These are phyloP conservation scores for Astragalus glycyphyllos DNA, from an alignment of 306 rosid species.

Conservation along the genomic window DNA sequence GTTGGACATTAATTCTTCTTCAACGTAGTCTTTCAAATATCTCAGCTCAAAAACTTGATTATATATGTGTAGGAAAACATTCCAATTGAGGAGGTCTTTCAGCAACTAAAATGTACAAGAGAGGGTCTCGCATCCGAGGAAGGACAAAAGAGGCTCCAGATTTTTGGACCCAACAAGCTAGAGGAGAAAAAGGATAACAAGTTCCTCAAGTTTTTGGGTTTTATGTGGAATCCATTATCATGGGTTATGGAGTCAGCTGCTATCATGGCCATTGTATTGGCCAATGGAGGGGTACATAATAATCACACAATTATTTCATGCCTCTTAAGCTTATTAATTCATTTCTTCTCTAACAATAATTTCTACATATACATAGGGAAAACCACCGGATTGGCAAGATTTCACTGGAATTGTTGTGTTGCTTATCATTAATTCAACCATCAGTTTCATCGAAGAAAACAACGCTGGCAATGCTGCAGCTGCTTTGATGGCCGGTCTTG, in stretches of 20 bases:
- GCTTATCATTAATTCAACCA: constrained; percentile 74
- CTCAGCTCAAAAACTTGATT: too few relatives aligned
- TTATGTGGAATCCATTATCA: constrained; percentile 92
- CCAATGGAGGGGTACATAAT: constrained; percentile 84
- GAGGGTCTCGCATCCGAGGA: constrained; percentile 64
- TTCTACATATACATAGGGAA: constrained; percentile 56
- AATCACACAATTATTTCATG: constrained; percentile 27
- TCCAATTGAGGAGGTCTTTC: constrained; percentile 72
- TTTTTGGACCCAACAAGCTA: constrained; percentile 78
- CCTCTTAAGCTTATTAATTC: not conserved
- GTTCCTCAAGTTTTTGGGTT: constrained; percentile 76
- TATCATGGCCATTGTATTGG: constrained; percentile 82
- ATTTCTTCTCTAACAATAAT: not conserved
- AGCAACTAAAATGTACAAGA: constrained; percentile 64
- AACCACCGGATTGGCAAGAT: constrained; percentile 88
- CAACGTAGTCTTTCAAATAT: too few relatives aligned
- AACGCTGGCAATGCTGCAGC: constrained; percentile 93
- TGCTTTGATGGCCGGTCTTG: constrained; percentile 92
- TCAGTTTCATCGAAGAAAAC: constrained; percentile 86
- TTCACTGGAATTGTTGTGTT: constrained; percentile 73
- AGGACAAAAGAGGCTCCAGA: constrained; percentile 70
- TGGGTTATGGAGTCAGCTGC: constrained; percentile 95
- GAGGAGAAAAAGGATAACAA: constrained; percentile 80
- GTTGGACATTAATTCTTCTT: too few relatives aligned
- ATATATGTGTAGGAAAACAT: constrained; percentile 61